Evolutionary conservation across 2,329 filamentous ascomycete genomes (phyloP), one percentile per base, ranked within the genome.

Genomic region (Davidsoniella virescens): DNA sequence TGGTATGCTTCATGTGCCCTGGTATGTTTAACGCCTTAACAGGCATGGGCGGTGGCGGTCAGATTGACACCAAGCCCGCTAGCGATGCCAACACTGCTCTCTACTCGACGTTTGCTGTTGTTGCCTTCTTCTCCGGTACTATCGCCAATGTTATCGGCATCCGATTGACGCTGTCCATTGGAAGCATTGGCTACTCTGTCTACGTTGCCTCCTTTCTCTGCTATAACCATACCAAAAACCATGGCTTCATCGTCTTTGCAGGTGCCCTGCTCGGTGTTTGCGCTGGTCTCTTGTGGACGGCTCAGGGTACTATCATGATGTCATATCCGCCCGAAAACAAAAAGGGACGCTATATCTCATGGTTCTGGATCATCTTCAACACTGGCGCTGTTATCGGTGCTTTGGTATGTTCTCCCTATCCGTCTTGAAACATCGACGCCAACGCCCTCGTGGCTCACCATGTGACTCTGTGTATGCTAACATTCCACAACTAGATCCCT

Each of bases 341-440:
- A 56, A 94, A 94, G 71, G 88, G 88, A 42, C 80, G 81, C 53
- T 94, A 87, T 64, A 94, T 94, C 63, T 84, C 84, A 54, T 80
- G 79, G 69, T 94, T 94, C 67, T 94, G 88, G 88, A 80, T 87
- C 63, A 93, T 95, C 60, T 95, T 94, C 73, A 94, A 94, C 65
- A 65, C 88, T 53, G 88, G 88, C 58, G 87, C 80, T 59, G 87
- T 94, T 54, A 86, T 95, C 63, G 88, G 88, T 55, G 79, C 81
- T 59, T 65, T 81, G 58, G 67, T 71, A 60, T 58, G 67, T 61
- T 50, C 12, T 44, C 47, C 37, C 9, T 14, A 10, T 29, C 26
- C 26, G 9, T 29, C 26, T 29, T 29, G 26, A 5, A 29, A 29
- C 26, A 29, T 29, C 26, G 26, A 29, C 39, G 9, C 25, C 23